phyloP scores from a whole-genome alignment of 2,329 filamentous ascomycete species.

The Pseudocercospora ulei region DNA sequence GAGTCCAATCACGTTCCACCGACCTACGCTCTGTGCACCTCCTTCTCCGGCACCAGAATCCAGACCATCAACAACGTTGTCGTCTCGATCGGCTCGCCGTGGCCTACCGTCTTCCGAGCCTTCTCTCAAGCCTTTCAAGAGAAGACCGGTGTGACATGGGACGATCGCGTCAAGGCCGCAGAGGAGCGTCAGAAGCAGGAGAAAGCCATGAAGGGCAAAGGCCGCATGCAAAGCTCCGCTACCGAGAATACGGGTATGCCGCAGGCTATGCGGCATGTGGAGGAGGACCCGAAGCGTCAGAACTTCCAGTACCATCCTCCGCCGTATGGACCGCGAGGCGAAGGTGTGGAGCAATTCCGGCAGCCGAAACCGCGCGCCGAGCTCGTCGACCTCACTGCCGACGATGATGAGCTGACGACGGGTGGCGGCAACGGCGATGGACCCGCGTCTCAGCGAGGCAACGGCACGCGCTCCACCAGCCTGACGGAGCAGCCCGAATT shows the following conservation, averaged over 20 bases:
- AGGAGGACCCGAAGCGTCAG: slow-evolving; percentile 6
- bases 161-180: slow-evolving; percentile 33
- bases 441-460: too few species aligned
- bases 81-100: slow-evolving; percentile 30
- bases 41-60: slow-evolving; percentile 22
- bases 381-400: not conserved
- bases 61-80: slow-evolving; percentile 27
- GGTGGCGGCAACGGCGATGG: too few species aligned
- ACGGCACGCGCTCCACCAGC: not conserved
- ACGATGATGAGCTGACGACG: not conserved
- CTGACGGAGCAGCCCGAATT: slow-evolving; percentile 5
- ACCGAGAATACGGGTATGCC: slow-evolving; percentile 1
- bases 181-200: slow-evolving; percentile 15
- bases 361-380: not conserved
- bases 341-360: slow-evolving; percentile 1
- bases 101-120: slow-evolving; percentile 30
- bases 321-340: slow-evolving; percentile 12
- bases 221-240: slow-evolving; percentile 3
- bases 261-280: not conserved
- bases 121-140: slow-evolving; percentile 38
- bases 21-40: slow-evolving; percentile 51
- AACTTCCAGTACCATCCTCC: slow-evolving; percentile 18
- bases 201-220: not conserved
- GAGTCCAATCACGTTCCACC: slow-evolving; percentile 52
- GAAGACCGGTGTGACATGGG: slow-evolving; percentile 37